phyloP scores from a whole-genome alignment of 2,329 filamentous ascomycete species.

The Sporothrix schenckii region DNA sequence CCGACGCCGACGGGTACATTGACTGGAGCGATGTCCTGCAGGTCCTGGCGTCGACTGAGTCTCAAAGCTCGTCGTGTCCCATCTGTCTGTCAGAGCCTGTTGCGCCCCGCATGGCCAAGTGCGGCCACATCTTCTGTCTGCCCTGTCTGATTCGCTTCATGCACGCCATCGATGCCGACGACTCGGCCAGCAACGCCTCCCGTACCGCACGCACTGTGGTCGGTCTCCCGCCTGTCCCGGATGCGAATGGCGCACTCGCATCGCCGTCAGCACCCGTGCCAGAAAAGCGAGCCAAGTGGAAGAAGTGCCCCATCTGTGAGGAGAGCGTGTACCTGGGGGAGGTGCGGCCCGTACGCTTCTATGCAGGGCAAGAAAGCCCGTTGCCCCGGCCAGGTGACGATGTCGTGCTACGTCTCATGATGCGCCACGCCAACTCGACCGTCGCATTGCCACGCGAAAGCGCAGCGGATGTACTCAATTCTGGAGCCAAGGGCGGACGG shows the following conservation, averaged over 20 bases:
- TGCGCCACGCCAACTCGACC: slow-evolving; percentile 77
- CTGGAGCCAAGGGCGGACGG: slow-evolving; percentile 44
- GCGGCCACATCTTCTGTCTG: slow-evolving; percentile 95
- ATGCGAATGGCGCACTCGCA: slow-evolving; percentile 55
- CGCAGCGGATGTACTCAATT: slow-evolving; percentile 66
- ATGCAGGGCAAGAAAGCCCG: slow-evolving; percentile 81
- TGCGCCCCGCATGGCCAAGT: slow-evolving; percentile 94
- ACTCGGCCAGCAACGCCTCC: slow-evolving; percentile 41
- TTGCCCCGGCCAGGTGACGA: slow-evolving; percentile 82
- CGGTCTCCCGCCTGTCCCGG: slow-evolving; percentile 44
- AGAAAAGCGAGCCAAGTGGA: slow-evolving; percentile 57
- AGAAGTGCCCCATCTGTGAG: slow-evolving; percentile 95
- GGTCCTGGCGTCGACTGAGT: slow-evolving; percentile 85
- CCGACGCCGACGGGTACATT: slow-evolving; percentile 84
- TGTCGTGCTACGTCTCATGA: slow-evolving; percentile 84
- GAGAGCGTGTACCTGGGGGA: slow-evolving; percentile 93
- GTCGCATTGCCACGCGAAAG: slow-evolving; percentile 85
- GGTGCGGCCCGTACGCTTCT: slow-evolving; percentile 86
- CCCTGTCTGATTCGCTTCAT: slow-evolving; percentile 94
- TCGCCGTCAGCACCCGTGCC: neutral
- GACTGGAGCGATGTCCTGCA: slow-evolving; percentile 92
- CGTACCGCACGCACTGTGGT: neutral
- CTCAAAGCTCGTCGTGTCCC: slow-evolving; percentile 85
- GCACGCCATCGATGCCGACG: slow-evolving; percentile 75
- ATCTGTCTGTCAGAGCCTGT: slow-evolving; percentile 93